Evolutionary conservation across 768 basidiomycete species (phyloP), one percentile per base, ranked within the genome.

Genomic region (Obba rivulosa): DNA sequence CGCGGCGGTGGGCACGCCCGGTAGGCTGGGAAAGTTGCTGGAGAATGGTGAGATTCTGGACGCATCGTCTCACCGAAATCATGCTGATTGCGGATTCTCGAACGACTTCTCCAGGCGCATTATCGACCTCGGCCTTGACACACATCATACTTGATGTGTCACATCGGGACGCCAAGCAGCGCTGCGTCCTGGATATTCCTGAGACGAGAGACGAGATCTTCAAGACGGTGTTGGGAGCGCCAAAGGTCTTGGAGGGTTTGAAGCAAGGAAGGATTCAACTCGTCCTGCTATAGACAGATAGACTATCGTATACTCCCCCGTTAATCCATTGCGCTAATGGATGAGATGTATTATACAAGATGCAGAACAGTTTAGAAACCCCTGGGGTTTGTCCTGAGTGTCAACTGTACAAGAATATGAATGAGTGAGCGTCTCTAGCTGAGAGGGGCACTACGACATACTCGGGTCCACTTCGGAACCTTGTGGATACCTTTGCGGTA

Each of bases 401-500:
- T 93, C 52, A 93, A 64, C 94, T 93, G 60, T n/a, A 34, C 28
- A 24, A 50, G 34, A 23, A 38, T 24, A 50, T 54, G 17, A 53
- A 40, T 53, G 35, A 23, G 14, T 22, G 13, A 7, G 40, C 44
- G 7, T 11, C 22, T 24, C 13, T 39, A 21, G 13, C 14, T 5
- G n/a, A 28, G 38, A 18, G 20, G 24, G 17, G 34, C 14, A 16
- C 36, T 3, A 37, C 22, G 22, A 70, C 86, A 51, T 56, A 94
- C 93, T 41, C 91, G 77, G 43, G 94, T 96, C 81, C 86, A 97
- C 62, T 96, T 95, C n/a, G 94, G 94, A 22, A 95, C 88, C 61
- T 94, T 94, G 70, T 98, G 94, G 42, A 96, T 92, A 21, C 91
- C 88, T 60, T 97, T 97, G 38, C 95, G 74, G 67, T 95, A 99